phyloP scores from a whole-genome alignment of 2,329 filamentous ascomycete genomes.

The Penicillium rolfsii region DNA sequence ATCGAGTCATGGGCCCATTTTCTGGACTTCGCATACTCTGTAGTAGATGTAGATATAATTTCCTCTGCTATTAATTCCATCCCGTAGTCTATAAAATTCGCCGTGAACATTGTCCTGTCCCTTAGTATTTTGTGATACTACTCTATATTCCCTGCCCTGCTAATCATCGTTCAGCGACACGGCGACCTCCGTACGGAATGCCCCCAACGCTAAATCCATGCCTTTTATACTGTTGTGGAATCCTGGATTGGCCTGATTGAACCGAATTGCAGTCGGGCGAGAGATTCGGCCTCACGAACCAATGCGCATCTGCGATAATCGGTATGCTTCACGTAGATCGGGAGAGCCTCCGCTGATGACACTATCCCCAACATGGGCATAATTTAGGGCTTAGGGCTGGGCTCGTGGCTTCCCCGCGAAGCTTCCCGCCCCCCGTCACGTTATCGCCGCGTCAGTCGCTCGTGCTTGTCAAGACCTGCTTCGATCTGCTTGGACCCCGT shows the following conservation, averaged over 20 bases:
- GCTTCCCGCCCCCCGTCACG: conserved; percentile 9
- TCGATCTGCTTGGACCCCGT: conserved; percentile 1
- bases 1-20: too few relatives aligned
- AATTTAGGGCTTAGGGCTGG: conserved; percentile 24
- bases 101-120: conserved; percentile 16
- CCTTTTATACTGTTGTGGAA: background rate
- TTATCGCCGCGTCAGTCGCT: conserved; percentile 9
- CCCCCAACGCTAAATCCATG: background rate
- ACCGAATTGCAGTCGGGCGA: conserved; percentile 17
- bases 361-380: conserved; percentile 8
- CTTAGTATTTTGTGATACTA: too few relatives aligned
- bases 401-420: conserved; percentile 28
- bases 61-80: background rate
- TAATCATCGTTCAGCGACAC: conserved; percentile 4
- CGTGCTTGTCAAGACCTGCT: conserved; percentile 5
- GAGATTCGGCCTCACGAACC: conserved; percentile 22
- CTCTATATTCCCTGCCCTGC: background rate
- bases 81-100: conserved; percentile 17
- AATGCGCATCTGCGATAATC: conserved; percentile 18
- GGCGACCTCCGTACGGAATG: conserved; percentile 23
- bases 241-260: conserved; percentile 16
- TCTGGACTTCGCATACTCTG: background rate
- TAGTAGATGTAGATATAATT: background rate
- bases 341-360: conserved; percentile 2
- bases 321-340: conserved; percentile 1